Base-by-base conservation (phyloP, 768 basidiomycete genomes). In the Xerocomellus dryophilus region DNA sequence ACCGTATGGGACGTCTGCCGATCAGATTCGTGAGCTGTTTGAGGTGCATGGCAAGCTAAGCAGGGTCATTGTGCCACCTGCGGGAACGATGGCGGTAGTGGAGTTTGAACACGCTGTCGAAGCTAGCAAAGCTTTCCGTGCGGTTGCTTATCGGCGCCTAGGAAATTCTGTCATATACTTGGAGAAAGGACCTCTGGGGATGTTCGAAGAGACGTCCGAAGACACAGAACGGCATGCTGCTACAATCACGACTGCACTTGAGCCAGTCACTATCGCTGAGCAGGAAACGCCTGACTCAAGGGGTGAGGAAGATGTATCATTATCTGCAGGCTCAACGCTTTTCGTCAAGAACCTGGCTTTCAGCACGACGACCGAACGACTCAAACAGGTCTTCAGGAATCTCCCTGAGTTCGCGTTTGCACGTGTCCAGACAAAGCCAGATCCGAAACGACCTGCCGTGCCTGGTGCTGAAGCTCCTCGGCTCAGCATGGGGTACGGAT, bases 291-390 rank as follows among this genome's bases (percentile, higher is more conserved):
- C 63, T 0, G 69, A 67, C 31, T 70, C 68, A 0, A 71, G 50
- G 2, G 73, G 66, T 35, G 79, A 76, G 23, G 73, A 73, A 40
- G 62, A 63, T 42, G 73, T 73, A 7, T 68, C 76, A 15, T 66
- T 82, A n/a, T 76, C 79, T 18, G 76, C 78, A 0, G 94, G 92
- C 1, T 79, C 89, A 39, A 98, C 95, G 15, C 80, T 98, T 14
- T 98, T 93, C 70, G 78, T 98, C 71, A 98, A 98, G 82, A 98
- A 98, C 63, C 75, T 99, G 39, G 78, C 92, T n/a, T 98, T 98
- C 73, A 76, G 82, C n/a, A 98, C 95, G 31, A 88, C 92, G 0
- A 75, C 84, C 31, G 86, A 88, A 53, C 79, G 84, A 21, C 77
- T 99, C 14, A 73, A 73, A 5, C 76, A 82, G 43, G 78, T 88